Evolutionary conservation across 2,329 filamentous ascomycete genomes (phyloP), one percentile per base, ranked within the genome.

Genomic region (Colletotrichum sp.): DNA sequence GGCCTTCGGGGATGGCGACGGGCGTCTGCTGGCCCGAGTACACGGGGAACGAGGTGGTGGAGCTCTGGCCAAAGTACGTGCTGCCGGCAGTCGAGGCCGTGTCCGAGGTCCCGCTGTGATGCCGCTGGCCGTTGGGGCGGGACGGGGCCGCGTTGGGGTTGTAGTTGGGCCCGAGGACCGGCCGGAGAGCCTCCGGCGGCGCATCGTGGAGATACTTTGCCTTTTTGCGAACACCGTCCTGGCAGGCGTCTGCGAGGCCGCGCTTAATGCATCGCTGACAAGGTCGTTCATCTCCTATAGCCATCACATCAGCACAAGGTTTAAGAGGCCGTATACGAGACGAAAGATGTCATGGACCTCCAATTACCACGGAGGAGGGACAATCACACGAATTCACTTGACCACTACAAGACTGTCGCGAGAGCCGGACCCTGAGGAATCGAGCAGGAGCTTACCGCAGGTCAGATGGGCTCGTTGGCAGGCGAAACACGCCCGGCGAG

Each of bases 121-220:
- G 85, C 36, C 86, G 85, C 27, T 84, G 85, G 78, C 81, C 86
- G 80, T 85, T 87, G 8, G 83, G 81, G 55, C 87, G 83, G 79
- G 86, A 85, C 80, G 80, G 71, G 5, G 87, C 86, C 82, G 87
- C 83, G 84, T 84, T 88, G 82, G 90, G 91, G 81, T 94, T 95
- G 81, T 92, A 94, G 77, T 90, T 92, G 34, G 93, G 92, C 7
- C 93, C 93, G 64, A 97, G 90, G 57, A 97, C 95, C n/a, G 96
- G 95, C 82, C 96, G 91, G 77, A 98, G 89, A 62, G 96, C 96
- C 83, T 98, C 96, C 69, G 95, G 92, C 44, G 96, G 96, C 30
- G 96, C 96, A 89, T 99, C 97, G 82, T 99, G 96, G 72, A 99
- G 94, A 85, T 99, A 99, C 85, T 99, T 99, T 69, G 97, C 97